Conservation (phyloP, 306 rosid genomes). For the Dicorynia guianensis region DNA sequence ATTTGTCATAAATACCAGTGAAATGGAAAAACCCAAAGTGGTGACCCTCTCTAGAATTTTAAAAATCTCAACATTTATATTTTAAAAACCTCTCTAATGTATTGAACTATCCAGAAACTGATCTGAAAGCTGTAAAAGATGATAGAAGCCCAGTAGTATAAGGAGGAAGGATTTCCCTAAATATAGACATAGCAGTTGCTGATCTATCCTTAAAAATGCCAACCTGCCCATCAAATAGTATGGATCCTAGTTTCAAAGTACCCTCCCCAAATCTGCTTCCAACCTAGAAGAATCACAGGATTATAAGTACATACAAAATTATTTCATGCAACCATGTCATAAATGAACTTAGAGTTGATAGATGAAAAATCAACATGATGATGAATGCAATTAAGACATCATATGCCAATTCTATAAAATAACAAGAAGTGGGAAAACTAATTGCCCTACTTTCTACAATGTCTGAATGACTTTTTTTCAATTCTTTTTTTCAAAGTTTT, state of each 20-base stretch:
- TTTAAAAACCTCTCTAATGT: no score
- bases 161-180: slow-evolving; percentile 94
- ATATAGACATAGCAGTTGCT: slow-evolving; percentile 87
- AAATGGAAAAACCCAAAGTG: no score
- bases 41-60: no score
- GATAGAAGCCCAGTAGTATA: slow-evolving; percentile 99
- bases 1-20: no score
- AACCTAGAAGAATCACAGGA: slow-evolving; percentile 59
- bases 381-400: slow-evolving; percentile 26
- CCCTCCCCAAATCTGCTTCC: slow-evolving; percentile 98
- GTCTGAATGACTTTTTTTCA: background rate
- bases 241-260: slow-evolving; percentile 93
- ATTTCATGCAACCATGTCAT: no score
- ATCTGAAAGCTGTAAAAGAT: slow-evolving; percentile 90
- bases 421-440: slow-evolving; percentile 11
- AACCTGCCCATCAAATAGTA: slow-evolving; percentile 91
- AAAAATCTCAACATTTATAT: no score
- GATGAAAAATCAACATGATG: no score
- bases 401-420: slow-evolving; percentile 15
- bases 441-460: slow-evolving; percentile 13
- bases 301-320: no score
- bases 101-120: slow-evolving; percentile 65
- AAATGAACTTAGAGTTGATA: no score
- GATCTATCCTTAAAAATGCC: slow-evolving; percentile 98
- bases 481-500: no score